A percentile compares a stretch with the other conserved stretches of the same genome.
Conservation (phyloP, 2,329 filamentous ascomycete species). For the Sarocladiaceae sp. region DNA sequence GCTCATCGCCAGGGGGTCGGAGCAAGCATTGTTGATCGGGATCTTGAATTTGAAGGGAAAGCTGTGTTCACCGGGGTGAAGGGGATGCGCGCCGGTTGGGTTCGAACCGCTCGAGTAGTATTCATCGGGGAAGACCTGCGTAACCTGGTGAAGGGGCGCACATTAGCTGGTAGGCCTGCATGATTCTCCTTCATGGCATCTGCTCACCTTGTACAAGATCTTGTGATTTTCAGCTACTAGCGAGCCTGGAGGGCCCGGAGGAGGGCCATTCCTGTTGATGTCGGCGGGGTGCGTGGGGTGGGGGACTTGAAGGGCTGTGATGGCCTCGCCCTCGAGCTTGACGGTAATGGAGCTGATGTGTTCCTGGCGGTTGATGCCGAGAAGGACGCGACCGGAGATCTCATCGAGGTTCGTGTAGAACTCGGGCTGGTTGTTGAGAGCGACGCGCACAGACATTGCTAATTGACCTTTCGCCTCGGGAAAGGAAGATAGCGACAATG, state of each 20-base stretch:
- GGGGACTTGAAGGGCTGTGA: conserved; percentile 55
- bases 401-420: conserved; percentile 78
- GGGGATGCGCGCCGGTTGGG: conserved; percentile 44
- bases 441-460: conserved; percentile 60
- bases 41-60: conserved; percentile 77
- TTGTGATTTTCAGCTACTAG: conserved; percentile 57
- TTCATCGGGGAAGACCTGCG: conserved; percentile 64
- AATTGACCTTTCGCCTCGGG: conserved; percentile 6
- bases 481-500: not conserved
- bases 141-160: conserved; percentile 27
- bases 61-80: conserved; percentile 64
- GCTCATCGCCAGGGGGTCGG: conserved; percentile 45
- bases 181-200: too few species aligned
- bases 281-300: conserved; percentile 37
- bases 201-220: conserved; percentile 61
- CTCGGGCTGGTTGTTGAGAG: conserved; percentile 58
- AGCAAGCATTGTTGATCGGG: conserved; percentile 68
- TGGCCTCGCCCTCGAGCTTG: conserved; percentile 76
- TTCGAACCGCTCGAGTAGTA: conserved; percentile 33
- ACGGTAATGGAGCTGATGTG: conserved; percentile 67
- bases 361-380: conserved; percentile 59
- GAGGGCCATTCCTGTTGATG: conserved; percentile 25
- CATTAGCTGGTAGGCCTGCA: not conserved
- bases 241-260: conserved; percentile 31
- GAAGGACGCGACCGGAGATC: conserved; percentile 55